Conservation (phyloP, 257 asterid species). For the Solanum sitiens region DNA sequence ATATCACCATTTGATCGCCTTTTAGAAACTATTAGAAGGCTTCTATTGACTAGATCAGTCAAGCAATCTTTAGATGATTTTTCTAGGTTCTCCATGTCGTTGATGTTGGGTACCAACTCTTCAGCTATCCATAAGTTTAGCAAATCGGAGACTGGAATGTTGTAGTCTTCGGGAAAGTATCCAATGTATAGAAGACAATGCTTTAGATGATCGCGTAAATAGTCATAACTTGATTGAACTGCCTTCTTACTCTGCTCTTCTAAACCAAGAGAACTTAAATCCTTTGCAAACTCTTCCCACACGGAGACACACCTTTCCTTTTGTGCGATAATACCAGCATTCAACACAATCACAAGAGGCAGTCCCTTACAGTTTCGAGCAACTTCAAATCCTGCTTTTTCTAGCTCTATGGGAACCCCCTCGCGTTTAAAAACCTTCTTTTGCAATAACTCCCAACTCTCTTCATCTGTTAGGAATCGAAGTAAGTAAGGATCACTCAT, state of each 20-base stretch:
- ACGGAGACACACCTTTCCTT: background rate
- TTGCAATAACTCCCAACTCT: background rate
- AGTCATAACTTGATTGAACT: background rate
- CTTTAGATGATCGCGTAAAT: background rate
- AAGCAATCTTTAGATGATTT: background rate
- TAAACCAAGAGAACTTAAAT: background rate
- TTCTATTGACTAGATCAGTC: conserved; percentile 1
- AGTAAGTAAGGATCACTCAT: background rate
- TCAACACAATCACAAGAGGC: background rate
- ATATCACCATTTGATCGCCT: background rate
- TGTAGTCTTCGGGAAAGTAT: background rate
- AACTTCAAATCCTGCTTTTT: background rate
- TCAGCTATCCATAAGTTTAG: conserved; percentile 1
- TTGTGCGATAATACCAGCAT: background rate
- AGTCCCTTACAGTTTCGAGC: background rate
- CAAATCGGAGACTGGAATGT: background rate
- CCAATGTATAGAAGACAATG: background rate
- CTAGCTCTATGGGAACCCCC: background rate
- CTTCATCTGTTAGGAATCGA: background rate
- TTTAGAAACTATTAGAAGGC: background rate
- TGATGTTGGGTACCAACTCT: background rate
- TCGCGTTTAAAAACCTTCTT: background rate
- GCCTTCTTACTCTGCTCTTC: background rate
- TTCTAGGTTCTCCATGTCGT: background rate
- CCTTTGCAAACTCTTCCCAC: background rate